Evolutionary conservation across 352 stramenopile species (phyloP), one percentile per base, ranked within the genome.

Genomic region (Globisporangium middletonii): DNA sequence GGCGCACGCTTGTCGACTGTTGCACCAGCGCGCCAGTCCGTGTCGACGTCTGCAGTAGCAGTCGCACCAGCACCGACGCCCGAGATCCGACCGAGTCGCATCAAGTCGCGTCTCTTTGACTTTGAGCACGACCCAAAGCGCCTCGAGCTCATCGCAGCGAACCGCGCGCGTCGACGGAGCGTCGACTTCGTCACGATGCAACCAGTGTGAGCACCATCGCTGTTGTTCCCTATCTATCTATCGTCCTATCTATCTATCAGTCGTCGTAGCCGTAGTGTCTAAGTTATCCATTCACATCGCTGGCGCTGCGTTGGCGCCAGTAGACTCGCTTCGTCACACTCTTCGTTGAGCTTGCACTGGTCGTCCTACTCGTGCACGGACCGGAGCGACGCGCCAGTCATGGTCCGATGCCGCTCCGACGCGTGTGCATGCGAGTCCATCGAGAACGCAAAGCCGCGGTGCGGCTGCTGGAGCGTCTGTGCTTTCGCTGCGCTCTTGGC

Each of bases 391-490:
- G 68, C 59, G 8, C 73, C 71, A 38, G 63, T 76, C 73, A 83
- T 83, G 46, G 77, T 67, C 38, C 86, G 54, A 26, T 75, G 60
- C 16, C 75, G 62, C 59, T 92, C 79, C 16, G 71, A 75, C 2
- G 71, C 73, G 30, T 73, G 72, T 2, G 79, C 76, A 23, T 86
- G 70, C 7, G 68, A 53, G 48, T 90, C 82, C 53, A 71, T 77
- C 12, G 79, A 89, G 63, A 90, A 92, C 12, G 82, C 82, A 67
- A 89, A 92, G 0, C 79, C 82, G 49, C 86, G 72, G 59, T 90
- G 83, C 27, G 55, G 63, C 42, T 67, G 72, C 26, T 72, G 70
- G 44, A 73, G 47, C 27, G 11, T 28, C 30, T 3, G 53, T 77
- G 13, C 63, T 51, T 15, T 37, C 26, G 43, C 52, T 50, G 4